Base-by-base conservation (phyloP, 352 stramenopile genomes). In the Phytopythium montanum region DNA sequence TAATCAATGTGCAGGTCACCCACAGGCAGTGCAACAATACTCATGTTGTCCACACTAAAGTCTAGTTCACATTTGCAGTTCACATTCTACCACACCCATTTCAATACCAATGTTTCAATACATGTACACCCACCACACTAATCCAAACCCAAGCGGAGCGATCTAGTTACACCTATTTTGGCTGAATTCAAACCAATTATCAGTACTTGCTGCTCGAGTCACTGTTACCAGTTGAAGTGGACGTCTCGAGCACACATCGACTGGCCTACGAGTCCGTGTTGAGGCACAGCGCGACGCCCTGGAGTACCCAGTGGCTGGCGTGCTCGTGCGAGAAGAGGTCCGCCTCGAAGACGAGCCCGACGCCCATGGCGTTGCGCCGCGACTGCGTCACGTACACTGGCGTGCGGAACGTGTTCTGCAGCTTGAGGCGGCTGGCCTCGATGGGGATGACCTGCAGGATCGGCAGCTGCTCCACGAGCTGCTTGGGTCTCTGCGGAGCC, bases 361-460 rank as follows among this genome's bases (percentile, higher is more conserved):
- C 90, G 26, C 95, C 95, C 94, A 98, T 98, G 38, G 95, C 95
- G 56, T 98, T 98, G 13, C 90, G 79, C 18, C 95, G 78, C 25
- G 78, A 88, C 72, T 98, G 94, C 16, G 95, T 98, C 26, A 98
- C 94, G 69, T 98, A 98, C 52, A 98, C 95, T 12, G 95, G 95
- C 23, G 95, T 98, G 21, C 82, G 89, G 73, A 98, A 98, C 1
- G 92, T 98, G 64, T 97, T 96, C 45, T 98, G 88, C 25, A 98
- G 72, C 73, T 98, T 98, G 59, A 98, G 78, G 28, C 96, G 97
- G 51, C 84, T 95, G 23, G 90, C 91, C 70, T 98, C 95, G 64
- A 98, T 97, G 14, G 95, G 95, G 58, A 98, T 98, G 16, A 98
- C 89, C 57, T 98, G 88, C 39, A 98, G 70, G 54, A 98, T 95